Base-by-base conservation (phyloP, 768 basidiomycete genomes). In the Lactarius hengduanensis region DNA sequence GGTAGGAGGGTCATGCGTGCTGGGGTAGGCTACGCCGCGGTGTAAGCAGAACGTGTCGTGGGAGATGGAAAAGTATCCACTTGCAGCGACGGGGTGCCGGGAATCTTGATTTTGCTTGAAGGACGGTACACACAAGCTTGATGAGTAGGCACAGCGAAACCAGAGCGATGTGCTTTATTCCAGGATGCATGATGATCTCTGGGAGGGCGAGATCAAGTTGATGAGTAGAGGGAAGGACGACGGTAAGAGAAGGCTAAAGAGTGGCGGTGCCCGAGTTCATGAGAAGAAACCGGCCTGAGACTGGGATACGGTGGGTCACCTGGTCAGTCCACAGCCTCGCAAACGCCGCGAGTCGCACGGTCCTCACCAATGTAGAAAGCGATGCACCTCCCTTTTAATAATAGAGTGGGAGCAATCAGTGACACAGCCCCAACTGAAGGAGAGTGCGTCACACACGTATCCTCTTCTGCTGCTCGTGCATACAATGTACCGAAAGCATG, bases 111-210 rank as follows among this genome's bases (percentile, higher is more conserved):
- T 30, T 30, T 43, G 34, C 16, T 30, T 54, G 61, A 36, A 66
- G 47, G 3, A 45, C 38, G 30, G 62, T 62, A 22, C 65, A 58
- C 6, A 30, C 61, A 30, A 62, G 61, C 45, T 58, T 58, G 20
- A 54, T 13, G 30, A 66, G 30, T 4, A 62, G 57, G 50, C 57
- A 62, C 15, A 66, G 56, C 4, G 50, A 43, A 9, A n/a, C 38
- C 6, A 66, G 47, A 43, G 45, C 6, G 38, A 66, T 34, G 50
- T 41, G 54, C 47, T 47, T 47, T 18, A 30, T 28, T 18, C n/a
- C 7, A 1, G 50, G 56, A 41, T 53, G 7, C 57, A 15, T 4
- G 22, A 15, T 4, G 22, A 20, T n/a, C 36, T 28, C 7, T n/a
- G 4, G 26, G 18, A 5, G 30, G 28, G 16, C 30, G 0, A 3